Evolutionary conservation across 179 eudicot genomes (phyloP), one percentile per base, ranked within the genome.

Genomic region (Beta lomatogona): DNA sequence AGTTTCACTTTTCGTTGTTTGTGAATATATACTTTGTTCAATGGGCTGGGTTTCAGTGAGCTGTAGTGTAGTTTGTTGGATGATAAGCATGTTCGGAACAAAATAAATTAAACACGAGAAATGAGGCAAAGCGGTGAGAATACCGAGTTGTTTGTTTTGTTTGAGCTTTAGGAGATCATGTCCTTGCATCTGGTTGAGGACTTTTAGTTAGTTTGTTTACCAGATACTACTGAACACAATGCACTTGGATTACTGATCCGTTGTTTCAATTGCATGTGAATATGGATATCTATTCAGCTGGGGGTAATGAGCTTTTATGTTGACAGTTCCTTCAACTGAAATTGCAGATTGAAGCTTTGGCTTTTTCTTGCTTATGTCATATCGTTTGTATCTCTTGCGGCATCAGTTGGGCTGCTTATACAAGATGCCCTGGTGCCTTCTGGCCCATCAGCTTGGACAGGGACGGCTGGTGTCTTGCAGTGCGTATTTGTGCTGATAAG

Each of bases 361-460:
- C 97, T 95, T 81, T 95, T 95, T 81, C 87, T 95, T 48, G 98
- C 97, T 61, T 95, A 95, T 88, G 97, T 95, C 59, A 87, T 95
- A 77, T 88, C 98, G 61, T 95, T 94, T 31, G 97, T 93, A 74
- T 93, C 98, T 73, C 90, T 95, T 81, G 98, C 97, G 76, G 98
- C 98, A 77, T 90, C 97, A 8, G 98, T 95, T 5, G 97, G 97
- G 57, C 89, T 95, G 60, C 85, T 94, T 83, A 89, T 94, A 88
- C 92, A 93, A 89, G 98, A 94, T 83, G 91, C 98, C 68, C 86
- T 93, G 13, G 88, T 90, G 77, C 80, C 86, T 50, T 25, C 97
- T 60, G 95, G 94, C 63, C 96, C 98, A 60, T 94, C 98, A 70
- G 83, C 97, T 22, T 94, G 97, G 97, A 92, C 98, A 12, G 98